Evolutionary conservation across 176 grass and related monocot species (phyloP).

Genomic region (Paspalum notatum): DNA sequence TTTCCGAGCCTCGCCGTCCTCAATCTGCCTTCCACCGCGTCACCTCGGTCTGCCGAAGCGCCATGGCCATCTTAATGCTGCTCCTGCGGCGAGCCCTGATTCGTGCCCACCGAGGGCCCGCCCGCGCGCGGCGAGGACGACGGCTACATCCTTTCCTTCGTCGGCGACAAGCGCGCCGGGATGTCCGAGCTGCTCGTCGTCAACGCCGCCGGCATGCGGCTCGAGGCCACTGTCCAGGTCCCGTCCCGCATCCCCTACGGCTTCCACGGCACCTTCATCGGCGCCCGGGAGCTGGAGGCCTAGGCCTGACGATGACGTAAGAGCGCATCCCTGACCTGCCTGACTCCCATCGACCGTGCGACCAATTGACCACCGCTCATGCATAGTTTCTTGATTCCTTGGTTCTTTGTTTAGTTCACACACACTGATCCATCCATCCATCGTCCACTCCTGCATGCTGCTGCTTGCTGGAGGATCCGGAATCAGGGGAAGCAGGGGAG

Average conservation of each 20-base stretch:
- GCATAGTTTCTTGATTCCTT: constrained; percentile 33
- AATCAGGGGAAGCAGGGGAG: neutral
- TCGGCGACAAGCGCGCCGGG: constrained; percentile 56
- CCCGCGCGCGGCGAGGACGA: constrained; percentile 65
- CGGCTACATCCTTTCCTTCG: constrained; percentile 65
- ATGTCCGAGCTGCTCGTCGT: constrained; percentile 72
- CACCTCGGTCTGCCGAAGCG: too few relatives aligned
- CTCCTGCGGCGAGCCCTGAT: constrained; percentile 91
- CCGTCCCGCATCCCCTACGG: constrained; percentile 86
- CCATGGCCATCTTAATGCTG: too few relatives aligned
- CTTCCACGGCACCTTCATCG: constrained; percentile 94
- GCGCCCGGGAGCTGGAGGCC: constrained; percentile 48
- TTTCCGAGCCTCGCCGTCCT: too few relatives aligned
- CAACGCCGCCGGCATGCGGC: constrained; percentile 70
- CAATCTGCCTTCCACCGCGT: too few relatives aligned
- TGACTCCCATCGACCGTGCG: neutral
- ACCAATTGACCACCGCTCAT: too few relatives aligned
- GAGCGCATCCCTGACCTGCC: too few relatives aligned
- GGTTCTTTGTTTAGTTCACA: constrained; percentile 45
- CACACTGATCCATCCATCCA: too few relatives aligned
- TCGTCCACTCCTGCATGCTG: too few relatives aligned
- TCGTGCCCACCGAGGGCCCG: constrained; percentile 50
- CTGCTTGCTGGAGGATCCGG: constrained; percentile 4
- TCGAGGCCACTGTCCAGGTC: constrained; percentile 80
- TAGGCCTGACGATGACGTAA: too few relatives aligned